Percentiles rank a stretch among this genome's conserved stretches.
Evolutionary conservation across 2,329 filamentous ascomycete genomes (phyloP).

Genomic region (Apiospora pterosperma): DNA sequence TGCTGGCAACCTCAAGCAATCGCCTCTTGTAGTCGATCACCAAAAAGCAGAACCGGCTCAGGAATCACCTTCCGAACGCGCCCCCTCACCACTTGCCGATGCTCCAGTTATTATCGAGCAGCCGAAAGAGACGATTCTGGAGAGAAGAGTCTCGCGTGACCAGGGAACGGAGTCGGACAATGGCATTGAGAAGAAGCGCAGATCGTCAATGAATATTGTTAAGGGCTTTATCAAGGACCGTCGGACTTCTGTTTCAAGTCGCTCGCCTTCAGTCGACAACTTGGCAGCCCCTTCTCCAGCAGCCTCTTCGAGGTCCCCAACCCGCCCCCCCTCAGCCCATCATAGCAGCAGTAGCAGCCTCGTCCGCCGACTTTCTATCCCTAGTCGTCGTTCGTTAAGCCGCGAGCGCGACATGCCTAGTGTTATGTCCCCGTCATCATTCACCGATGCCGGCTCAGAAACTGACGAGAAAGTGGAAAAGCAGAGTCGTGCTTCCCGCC

Average conservation of each 20-base stretch:
- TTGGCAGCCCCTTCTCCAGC: conserved; percentile 24
- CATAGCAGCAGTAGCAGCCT: conserved; percentile 43
- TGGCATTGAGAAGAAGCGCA: conserved; percentile 38
- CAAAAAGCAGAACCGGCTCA: conserved; percentile 36
- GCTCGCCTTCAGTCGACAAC: conserved; percentile 45
- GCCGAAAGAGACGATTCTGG: conserved; percentile 40
- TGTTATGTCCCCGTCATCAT: conserved; percentile 36
- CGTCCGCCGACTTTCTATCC: conserved; percentile 63
- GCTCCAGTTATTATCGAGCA: conserved; percentile 21
- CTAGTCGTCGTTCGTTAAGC: conserved; percentile 50
- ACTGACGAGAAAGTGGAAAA: conserved; percentile 47
- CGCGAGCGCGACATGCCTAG: conserved; percentile 34
- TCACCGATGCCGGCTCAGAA: conserved; percentile 43
- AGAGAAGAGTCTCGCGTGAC: conserved; percentile 44
- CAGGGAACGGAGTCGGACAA: conserved; percentile 30
- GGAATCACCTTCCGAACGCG: conserved; percentile 11
- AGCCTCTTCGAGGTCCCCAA: conserved; percentile 39
- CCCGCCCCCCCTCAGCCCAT: conserved; percentile 45
- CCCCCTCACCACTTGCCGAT: not conserved
- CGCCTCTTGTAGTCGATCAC: conserved; percentile 56
- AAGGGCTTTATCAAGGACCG: conserved; percentile 60
- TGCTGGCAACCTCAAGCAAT: conserved; percentile 54
- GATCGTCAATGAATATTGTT: conserved; percentile 58
- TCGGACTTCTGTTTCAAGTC: conserved; percentile 46
- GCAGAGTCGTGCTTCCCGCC: conserved; percentile 51